Conservation (phyloP, 805 yeast species). For the Ogataea pini region DNA sequence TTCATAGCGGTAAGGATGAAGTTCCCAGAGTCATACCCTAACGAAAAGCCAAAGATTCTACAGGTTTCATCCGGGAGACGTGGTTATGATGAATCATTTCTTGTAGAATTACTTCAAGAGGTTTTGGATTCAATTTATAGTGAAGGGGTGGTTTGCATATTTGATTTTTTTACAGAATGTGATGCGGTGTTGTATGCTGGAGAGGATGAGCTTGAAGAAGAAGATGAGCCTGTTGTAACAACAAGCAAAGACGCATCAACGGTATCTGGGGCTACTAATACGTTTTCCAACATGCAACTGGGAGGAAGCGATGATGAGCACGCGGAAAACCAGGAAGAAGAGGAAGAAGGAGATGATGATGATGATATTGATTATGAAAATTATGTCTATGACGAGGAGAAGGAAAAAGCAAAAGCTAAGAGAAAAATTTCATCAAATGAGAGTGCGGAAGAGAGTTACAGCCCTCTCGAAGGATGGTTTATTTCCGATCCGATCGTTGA, state of each 20-base stretch:
- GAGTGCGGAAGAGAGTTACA: slow-evolving; percentile 22
- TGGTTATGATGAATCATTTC: slow-evolving; percentile 46
- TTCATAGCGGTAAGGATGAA: slow-evolving; percentile 62
- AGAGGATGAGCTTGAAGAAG: slow-evolving; percentile 32
- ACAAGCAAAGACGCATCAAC: slow-evolving; percentile 16
- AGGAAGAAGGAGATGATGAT: slow-evolving; percentile 4
- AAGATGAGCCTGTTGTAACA: slow-evolving; percentile 25
- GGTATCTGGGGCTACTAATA: slow-evolving; percentile 4
- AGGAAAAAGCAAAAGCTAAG: slow-evolving; percentile 29
- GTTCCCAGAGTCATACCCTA: slow-evolving; percentile 74
- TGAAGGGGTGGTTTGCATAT: slow-evolving; percentile 72
- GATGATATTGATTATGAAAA: slow-evolving; percentile 11
- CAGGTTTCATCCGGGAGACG: slow-evolving; percentile 44
- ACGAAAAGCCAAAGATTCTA: slow-evolving; percentile 59
- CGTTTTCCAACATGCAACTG: slow-evolving; percentile 5
- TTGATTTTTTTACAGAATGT: slow-evolving; percentile 72
- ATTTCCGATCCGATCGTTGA: slow-evolving; percentile 77
- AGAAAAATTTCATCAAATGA: slow-evolving; percentile 5
- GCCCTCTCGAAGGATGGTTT: slow-evolving; percentile 72
- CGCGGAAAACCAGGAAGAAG: slow-evolving; percentile 7
- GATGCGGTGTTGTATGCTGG: slow-evolving; percentile 50
- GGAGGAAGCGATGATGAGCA: slow-evolving; percentile 6
- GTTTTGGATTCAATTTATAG: slow-evolving; percentile 54
- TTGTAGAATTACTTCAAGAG: slow-evolving; percentile 48
- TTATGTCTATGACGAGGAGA: slow-evolving; percentile 31